Evolutionary conservation across 495 filamentous ascomycete species (phyloP).

Genomic region (Polyplosphaeria fusca): DNA sequence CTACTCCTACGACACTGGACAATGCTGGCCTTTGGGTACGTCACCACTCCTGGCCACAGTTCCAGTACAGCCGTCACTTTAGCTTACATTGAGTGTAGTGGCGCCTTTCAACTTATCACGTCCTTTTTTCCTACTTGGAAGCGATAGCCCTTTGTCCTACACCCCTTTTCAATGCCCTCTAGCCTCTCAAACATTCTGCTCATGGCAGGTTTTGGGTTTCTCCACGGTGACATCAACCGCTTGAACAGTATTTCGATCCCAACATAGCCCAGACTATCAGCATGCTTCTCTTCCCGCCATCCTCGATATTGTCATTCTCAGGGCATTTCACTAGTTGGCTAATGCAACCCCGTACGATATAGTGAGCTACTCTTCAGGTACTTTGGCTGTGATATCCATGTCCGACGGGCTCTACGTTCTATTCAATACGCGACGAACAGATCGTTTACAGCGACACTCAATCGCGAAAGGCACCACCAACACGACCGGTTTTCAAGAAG

Average conservation of each 20-base stretch:
- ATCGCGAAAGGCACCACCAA: conserved; percentile 5
- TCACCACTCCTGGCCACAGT: too few species aligned
- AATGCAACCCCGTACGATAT: neutral
- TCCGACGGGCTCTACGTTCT: conserved; percentile 35
- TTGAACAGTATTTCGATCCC: neutral
- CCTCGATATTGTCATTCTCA: neutral
- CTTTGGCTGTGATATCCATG: conserved; percentile 35
- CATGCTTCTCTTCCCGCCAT: neutral
- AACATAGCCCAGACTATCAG: conserved; percentile 2
- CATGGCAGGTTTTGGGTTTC: conserved; percentile 26
- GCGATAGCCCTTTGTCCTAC: conserved; percentile 17
- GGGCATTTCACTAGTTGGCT: neutral
- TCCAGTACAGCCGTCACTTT: conserved; percentile 1
- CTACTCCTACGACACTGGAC: too few species aligned
- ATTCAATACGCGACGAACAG: conserved; percentile 11
- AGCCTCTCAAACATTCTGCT: conserved; percentile 28
- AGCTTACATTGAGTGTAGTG: conserved; percentile 2
- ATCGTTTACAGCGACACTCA: neutral
- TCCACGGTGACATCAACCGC: conserved; percentile 22
- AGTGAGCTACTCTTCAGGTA: conserved; percentile 32
- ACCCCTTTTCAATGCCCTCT: conserved; percentile 17
- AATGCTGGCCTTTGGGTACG: too few species aligned
- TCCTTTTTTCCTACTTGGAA: conserved; percentile 21
- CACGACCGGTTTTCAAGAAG: neutral
- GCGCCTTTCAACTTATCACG: conserved; percentile 27